These are phyloP conservation scores for Sclerotiophoma versabilis DNA, from an alignment of 2,329 filamentous ascomycete species.

Conservation along the genomic window DNA sequence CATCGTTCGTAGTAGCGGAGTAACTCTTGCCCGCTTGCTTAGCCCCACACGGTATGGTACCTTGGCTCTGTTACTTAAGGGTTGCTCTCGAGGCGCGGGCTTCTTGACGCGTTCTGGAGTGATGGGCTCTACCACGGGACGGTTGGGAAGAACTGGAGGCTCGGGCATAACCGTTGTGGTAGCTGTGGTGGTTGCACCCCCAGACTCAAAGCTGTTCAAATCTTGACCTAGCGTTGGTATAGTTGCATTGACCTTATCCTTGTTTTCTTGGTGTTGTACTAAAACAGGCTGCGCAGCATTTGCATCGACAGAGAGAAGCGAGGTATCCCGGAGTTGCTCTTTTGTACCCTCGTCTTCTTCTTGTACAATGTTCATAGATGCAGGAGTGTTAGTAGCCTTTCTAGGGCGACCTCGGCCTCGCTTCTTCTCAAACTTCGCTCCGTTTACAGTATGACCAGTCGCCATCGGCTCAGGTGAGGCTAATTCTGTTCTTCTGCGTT, in stretches of 20 bases:
- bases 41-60: conserved; percentile 57
- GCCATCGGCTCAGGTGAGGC: conserved; percentile 19
- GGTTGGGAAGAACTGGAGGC: neutral
- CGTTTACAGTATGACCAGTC: neutral
- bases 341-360: conserved; percentile 1
- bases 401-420: conserved; percentile 43
- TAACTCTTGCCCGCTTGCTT: conserved; percentile 57
- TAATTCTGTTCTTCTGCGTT: conserved; percentile 31
- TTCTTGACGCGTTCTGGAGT: conserved; percentile 19
- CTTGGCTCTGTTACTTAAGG: conserved; percentile 47
- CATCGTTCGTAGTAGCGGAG: conserved; percentile 56
- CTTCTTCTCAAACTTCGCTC: conserved; percentile 31
- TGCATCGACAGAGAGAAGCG: neutral
- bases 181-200: neutral
- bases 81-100: conserved; percentile 18
- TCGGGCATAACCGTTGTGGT: neutral
- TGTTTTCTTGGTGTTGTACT: neutral
- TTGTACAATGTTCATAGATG: conserved; percentile 4
- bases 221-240: neutral
- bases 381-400: conserved; percentile 23
- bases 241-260: neutral
- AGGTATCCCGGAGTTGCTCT: neutral
- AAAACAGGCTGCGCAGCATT: neutral
- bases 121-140: conserved; percentile 27
- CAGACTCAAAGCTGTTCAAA: neutral